These are phyloP conservation scores for Spatholobus suberectus DNA, from an alignment of 306 rosid species.

Conservation along the genomic window DNA sequence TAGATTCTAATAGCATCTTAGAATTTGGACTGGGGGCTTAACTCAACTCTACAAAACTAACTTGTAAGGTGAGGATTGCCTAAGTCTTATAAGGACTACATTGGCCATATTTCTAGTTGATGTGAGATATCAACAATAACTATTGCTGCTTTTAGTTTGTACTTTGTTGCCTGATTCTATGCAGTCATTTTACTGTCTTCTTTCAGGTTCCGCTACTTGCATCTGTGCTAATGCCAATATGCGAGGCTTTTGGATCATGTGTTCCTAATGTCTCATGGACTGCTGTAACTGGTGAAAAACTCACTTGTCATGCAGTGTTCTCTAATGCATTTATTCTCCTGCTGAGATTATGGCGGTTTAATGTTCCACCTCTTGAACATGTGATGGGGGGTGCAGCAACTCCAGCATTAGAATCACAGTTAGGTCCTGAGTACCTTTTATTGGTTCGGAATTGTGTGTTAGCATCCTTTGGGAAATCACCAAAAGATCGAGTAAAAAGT, in stretches of 20 bases:
- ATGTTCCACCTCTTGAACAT: slow-evolving; percentile 87
- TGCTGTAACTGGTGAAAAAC: slow-evolving; percentile 72
- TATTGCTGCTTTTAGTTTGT: slow-evolving; percentile 19
- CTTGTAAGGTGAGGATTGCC: not conserved
- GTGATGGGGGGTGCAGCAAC: slow-evolving; percentile 91
- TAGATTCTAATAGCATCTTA: not conserved
- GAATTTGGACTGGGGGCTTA: not conserved
- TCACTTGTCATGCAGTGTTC: slow-evolving; percentile 87
- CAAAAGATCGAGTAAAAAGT: slow-evolving; percentile 59
- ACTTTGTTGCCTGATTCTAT: slow-evolving; percentile 31
- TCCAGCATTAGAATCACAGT: slow-evolving; percentile 76
- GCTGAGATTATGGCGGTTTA: slow-evolving; percentile 87
- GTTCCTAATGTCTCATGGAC: slow-evolving; percentile 80
- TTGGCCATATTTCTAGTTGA: not conserved
- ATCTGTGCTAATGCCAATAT: slow-evolving; percentile 91
- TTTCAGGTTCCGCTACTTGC: slow-evolving; percentile 92
- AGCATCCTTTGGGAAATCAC: slow-evolving; percentile 63
- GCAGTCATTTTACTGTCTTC: slow-evolving; percentile 34
- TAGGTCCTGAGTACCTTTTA: slow-evolving; percentile 92
- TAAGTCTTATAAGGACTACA: not conserved
- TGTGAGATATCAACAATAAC: not conserved
- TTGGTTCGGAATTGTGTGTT: slow-evolving; percentile 73
- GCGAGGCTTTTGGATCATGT: slow-evolving; percentile 95
- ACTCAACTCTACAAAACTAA: not conserved
- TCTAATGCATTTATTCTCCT: slow-evolving; percentile 94